A percentile compares a stretch with the other conserved stretches of the same genome.
These are phyloP conservation scores for Calonectria hawksworthii DNA, from an alignment of 2,329 filamentous ascomycete genomes.

Conservation along the genomic window DNA sequence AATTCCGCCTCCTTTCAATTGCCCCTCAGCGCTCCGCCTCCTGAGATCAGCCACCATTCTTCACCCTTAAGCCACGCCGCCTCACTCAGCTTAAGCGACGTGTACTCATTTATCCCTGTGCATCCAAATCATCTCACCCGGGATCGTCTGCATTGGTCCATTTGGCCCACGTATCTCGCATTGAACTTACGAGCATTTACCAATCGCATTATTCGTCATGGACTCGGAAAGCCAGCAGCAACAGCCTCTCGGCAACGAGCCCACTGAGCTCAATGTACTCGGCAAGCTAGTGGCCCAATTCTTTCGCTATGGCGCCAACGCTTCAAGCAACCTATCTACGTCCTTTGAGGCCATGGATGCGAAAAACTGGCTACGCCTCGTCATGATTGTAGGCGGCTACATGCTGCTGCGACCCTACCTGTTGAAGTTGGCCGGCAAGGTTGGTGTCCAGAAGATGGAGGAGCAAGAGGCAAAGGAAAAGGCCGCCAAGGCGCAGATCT, in stretches of 20 bases:
- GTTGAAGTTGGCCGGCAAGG: slow-evolving; percentile 74
- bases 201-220: slow-evolving; percentile 32
- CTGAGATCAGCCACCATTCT: slow-evolving; percentile 4
- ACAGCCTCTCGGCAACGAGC: slow-evolving; percentile 43
- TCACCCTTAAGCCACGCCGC: not conserved
- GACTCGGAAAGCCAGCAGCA: slow-evolving; percentile 44
- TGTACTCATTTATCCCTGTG: not conserved
- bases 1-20: not conserved
- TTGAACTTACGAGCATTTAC: not conserved
- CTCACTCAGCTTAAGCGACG: slow-evolving; percentile 20
- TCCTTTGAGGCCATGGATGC: slow-evolving; percentile 65
- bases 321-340: slow-evolving; percentile 62
- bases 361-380: slow-evolving; percentile 75
- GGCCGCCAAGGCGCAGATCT: slow-evolving; percentile 70
- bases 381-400: slow-evolving; percentile 81
- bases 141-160: not conserved
- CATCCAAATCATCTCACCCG: not conserved
- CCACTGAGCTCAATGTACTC: slow-evolving; percentile 50
- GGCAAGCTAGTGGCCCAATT: slow-evolving; percentile 51
- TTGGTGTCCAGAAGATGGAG: slow-evolving; percentile 75
- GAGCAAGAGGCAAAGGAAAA: slow-evolving; percentile 67
- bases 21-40: slow-evolving; percentile 11
- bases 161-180: not conserved
- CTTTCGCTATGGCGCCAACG: slow-evolving; percentile 54
- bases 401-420: slow-evolving; percentile 81